A percentile compares a stretch with the other conserved stretches of the same genome.
Evolutionary conservation across 345 rosid species (phyloP).

Genomic region (Hirschfeldia incana): DNA sequence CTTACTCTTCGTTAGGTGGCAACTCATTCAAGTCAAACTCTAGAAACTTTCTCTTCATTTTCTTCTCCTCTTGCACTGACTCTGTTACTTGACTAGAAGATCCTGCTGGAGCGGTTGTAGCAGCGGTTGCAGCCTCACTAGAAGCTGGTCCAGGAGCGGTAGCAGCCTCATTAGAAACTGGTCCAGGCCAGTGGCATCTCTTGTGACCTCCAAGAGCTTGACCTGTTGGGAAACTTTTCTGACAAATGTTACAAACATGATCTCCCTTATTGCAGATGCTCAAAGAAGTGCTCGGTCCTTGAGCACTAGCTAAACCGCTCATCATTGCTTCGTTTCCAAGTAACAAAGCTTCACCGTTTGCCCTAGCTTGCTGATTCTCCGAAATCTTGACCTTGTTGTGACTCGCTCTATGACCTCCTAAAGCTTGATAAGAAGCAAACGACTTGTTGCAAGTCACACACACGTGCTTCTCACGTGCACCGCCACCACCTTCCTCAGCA

Average conservation of each 20-base stretch:
- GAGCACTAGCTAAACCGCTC: conserved; percentile 27
- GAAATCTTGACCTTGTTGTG: conserved; percentile 46
- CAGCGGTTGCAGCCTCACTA: conserved; percentile 27
- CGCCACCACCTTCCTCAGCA: conserved; percentile 10
- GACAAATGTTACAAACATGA: conserved; percentile 48
- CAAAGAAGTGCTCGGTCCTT: conserved; percentile 30
- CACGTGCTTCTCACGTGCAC: conserved; percentile 24
- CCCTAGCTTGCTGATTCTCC: conserved; percentile 39
- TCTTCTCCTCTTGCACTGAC: conserved; percentile 31
- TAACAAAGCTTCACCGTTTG: conserved; percentile 28
- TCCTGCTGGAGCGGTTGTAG: conserved; percentile 19
- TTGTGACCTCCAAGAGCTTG: conserved; percentile 63
- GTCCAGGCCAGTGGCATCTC: conserved; percentile 50
- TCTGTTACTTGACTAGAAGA: conserved; percentile 37
- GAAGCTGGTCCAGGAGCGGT: conserved; percentile 17
- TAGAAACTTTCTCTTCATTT: conserved; percentile 31
- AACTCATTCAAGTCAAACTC: conserved; percentile 41
- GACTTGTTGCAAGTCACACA: conserved; percentile 51
- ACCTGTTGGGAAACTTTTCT: conserved; percentile 44
- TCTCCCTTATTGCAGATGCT: conserved; percentile 33
- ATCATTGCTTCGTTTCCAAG: conserved; percentile 35
- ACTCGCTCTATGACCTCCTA: conserved; percentile 60
- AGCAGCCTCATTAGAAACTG: background rate
- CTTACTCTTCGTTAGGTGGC: conserved; percentile 40
- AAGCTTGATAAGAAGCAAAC: conserved; percentile 51